Evolutionary conservation across 2,329 filamentous ascomycete species (phyloP).

Genomic region (Biscogniauxia mediterranea): DNA sequence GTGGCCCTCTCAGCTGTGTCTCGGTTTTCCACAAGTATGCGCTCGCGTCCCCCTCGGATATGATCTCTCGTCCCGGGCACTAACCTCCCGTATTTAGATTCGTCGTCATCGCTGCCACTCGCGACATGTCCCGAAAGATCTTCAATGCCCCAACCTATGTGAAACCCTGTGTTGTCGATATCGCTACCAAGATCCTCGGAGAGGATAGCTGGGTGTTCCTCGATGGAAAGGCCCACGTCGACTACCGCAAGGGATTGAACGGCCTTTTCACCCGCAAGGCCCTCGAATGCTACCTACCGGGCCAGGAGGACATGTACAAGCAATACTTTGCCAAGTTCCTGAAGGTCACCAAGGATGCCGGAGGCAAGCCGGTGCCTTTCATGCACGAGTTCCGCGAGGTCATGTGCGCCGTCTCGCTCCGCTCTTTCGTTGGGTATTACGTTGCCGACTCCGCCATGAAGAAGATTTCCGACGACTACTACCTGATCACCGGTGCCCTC

Average conservation of each 20-base stretch:
- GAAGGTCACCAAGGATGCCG: slow-evolving; percentile 67
- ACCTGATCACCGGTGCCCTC: slow-evolving; percentile 89
- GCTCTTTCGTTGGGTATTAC: slow-evolving; percentile 97
- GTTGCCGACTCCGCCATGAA: slow-evolving; percentile 87
- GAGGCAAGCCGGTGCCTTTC: slow-evolving; percentile 76
- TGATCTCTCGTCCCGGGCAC: neutral
- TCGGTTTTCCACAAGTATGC: slow-evolving; percentile 98
- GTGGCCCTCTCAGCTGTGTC: slow-evolving; percentile 89
- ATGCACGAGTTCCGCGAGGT: slow-evolving; percentile 92
- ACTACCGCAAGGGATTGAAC: slow-evolving; percentile 96
- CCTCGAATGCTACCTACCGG: slow-evolving; percentile 83
- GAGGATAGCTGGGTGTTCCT: slow-evolving; percentile 96
- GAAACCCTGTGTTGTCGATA: slow-evolving; percentile 95
- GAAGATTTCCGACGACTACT: slow-evolving; percentile 95
- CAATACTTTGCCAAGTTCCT: slow-evolving; percentile 80
- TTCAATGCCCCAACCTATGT: slow-evolving; percentile 91
- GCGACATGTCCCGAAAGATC: slow-evolving; percentile 93
- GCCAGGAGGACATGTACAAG: slow-evolving; percentile 89
- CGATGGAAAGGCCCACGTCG: slow-evolving; percentile 90
- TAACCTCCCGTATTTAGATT: slow-evolving; percentile 57
- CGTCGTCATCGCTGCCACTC: slow-evolving; percentile 91
- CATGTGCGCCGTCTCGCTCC: slow-evolving; percentile 91
- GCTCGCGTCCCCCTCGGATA: neutral
- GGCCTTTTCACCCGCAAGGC: slow-evolving; percentile 90
- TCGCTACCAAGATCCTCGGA: slow-evolving; percentile 88